Conservation (phyloP, 768 basidiomycete species). For the Sporobolomyces pararoseus region DNA sequence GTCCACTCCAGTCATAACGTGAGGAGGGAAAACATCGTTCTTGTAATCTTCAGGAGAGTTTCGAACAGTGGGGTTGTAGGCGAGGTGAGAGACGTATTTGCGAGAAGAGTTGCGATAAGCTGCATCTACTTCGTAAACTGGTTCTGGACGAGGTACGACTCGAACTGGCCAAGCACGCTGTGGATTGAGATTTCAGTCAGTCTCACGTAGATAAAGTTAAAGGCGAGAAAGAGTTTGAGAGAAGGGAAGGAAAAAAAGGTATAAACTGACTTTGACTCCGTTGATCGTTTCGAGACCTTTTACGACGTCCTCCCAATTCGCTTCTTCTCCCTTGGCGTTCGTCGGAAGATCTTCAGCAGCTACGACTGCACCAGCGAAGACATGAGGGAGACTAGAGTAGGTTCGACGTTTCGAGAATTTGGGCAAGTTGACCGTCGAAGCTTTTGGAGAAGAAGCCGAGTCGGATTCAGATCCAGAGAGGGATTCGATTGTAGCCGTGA, state of each 20-base stretch:
- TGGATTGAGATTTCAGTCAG: no score
- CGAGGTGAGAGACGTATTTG: not conserved
- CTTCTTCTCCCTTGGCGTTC: slow-evolving; percentile 2
- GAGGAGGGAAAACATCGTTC: slow-evolving; percentile 28
- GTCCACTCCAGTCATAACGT: slow-evolving; percentile 55
- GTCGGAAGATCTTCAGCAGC: not conserved
- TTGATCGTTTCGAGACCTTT: slow-evolving; percentile 12
- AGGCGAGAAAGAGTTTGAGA: not conserved
- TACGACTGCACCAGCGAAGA: slow-evolving; percentile 14
- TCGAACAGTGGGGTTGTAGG: slow-evolving; percentile 38
- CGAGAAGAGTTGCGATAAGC: not conserved
- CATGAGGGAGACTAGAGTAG: slow-evolving; percentile 1
- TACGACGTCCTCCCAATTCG: slow-evolving; percentile 18
- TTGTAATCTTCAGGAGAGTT: slow-evolving; percentile 1
- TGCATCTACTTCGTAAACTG: slow-evolving; percentile 2
- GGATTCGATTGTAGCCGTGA: slow-evolving; percentile 9
- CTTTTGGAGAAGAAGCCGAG: not conserved
- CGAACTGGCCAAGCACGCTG: slow-evolving; percentile 29
- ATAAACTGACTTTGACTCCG: slow-evolving; percentile 10
- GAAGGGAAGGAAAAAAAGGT: not conserved
- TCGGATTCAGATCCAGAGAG: not conserved
- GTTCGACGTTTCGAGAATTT: not conserved
- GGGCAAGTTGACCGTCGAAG: not conserved
- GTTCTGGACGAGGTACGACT: not conserved
- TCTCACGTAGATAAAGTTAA: no score